These are phyloP conservation scores for Colletotrichum sp. DNA, from an alignment of 2,329 filamentous ascomycete genomes.

Conservation along the genomic window DNA sequence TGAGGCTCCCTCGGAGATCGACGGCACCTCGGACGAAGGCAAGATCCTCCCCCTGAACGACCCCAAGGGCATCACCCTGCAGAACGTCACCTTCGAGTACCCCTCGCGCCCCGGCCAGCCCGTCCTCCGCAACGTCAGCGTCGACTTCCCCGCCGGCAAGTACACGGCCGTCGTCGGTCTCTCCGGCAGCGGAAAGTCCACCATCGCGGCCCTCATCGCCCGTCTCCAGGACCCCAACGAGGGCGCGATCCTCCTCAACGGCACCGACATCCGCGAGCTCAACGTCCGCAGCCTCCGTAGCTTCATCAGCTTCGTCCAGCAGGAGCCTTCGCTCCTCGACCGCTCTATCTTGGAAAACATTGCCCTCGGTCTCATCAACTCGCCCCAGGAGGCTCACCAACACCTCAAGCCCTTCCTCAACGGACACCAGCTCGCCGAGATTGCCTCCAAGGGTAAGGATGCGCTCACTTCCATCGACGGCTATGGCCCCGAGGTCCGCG, in stretches of 20 bases:
- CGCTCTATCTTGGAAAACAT: conserved; percentile 48
- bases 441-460: conserved; percentile 41
- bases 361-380: conserved; percentile 44
- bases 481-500: conserved; percentile 28
- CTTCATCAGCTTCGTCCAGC: conserved; percentile 36
- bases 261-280: conserved; percentile 37
- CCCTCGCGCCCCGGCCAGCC: conserved; percentile 37
- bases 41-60: conserved; percentile 50
- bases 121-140: conserved; percentile 38
- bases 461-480: conserved; percentile 23
- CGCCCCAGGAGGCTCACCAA: conserved; percentile 33
- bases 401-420: conserved; percentile 43
- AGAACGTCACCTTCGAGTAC: conserved; percentile 42
- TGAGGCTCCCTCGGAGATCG: conserved; percentile 48
- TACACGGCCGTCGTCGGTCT: conserved; percentile 56
- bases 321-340: conserved; percentile 36
- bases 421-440: conserved; percentile 44
- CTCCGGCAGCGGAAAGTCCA: conserved; percentile 55
- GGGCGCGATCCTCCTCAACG: conserved; percentile 43
- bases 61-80: conserved; percentile 47
- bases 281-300: conserved; percentile 38
- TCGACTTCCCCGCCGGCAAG: conserved; percentile 39
- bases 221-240: conserved; percentile 51
- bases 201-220: conserved; percentile 41
- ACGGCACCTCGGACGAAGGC: conserved; percentile 34